phyloP scores from a whole-genome alignment of 2,329 filamentous ascomycete genomes.

The Stachybotrys echinatus region DNA sequence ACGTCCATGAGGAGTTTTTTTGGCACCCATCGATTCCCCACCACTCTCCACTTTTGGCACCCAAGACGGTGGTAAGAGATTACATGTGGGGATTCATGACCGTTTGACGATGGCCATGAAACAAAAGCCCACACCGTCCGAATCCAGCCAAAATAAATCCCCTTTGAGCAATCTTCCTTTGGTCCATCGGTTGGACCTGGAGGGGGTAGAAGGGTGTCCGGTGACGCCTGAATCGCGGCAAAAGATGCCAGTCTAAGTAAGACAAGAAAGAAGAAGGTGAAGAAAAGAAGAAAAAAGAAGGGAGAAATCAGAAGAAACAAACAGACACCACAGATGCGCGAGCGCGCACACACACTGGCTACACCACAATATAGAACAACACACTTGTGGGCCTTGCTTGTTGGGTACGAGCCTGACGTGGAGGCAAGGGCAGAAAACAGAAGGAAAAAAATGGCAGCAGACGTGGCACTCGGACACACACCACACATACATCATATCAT shows the following conservation, averaged over 20 bases:
- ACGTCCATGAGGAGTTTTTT: no score
- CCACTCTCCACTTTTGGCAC: background rate
- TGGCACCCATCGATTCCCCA: background rate
- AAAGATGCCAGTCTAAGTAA: background rate
- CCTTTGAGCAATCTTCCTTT: background rate
- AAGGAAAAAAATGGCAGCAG: no score
- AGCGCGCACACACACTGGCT: background rate
- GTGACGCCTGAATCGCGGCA: no score
- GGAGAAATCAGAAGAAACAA: background rate
- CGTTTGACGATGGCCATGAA: background rate
- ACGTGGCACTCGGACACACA: background rate
- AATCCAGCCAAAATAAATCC: background rate
- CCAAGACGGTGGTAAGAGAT: background rate
- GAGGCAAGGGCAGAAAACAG: background rate
- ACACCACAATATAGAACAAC: no score
- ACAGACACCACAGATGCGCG: background rate
- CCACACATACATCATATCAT: background rate
- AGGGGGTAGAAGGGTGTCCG: no score
- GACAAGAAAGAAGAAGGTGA: background rate
- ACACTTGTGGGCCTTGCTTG: no score
- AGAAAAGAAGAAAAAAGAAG: background rate
- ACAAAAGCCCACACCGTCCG: background rate
- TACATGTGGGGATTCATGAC: background rate
- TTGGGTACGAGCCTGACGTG: conserved; percentile 4
- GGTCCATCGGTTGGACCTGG: no score